Base-by-base conservation (phyloP, 768 basidiomycete genomes). In the Pleurotus djamor region DNA sequence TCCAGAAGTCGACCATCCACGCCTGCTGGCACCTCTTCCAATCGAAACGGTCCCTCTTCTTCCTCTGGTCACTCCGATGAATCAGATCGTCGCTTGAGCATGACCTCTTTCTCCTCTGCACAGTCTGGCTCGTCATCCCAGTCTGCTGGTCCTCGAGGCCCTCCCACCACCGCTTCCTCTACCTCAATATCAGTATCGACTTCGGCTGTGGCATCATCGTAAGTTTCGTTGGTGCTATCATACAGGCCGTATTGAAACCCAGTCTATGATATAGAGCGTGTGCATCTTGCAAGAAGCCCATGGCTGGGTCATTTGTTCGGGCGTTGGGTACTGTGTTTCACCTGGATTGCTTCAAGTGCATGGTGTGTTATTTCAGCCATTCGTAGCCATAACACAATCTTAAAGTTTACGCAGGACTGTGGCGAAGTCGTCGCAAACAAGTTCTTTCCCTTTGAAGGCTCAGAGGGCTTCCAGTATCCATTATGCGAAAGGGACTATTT, bases 401-500 rank as follows among this genome's bases (percentile, higher is more conserved):
- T 59, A 48, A 36, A 34, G 56, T 43, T 57, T 64, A 60, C 48
- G 8, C 44, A 98, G 96, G 97, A 99, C 70, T 99, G 97, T 68
- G 90, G 92, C 65, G 88, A 91, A 67, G 91, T 98, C 49, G 97
- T 99, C 45, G 97, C 97, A 33, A 91, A 92, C 61, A 99, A 98
- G 72, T 99, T 99, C 79, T 99, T 99, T 74, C 96, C 97, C 16
- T 92, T 98, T 67, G 96, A 98, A 68, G 93, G 94, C 1, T 81
- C 86, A 48, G 94, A 94, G 67, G 87, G 89, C 61, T 89, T 85
- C 70, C 95, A 94, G 67, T 87, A 89, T 61, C 96, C 97, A 33
- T 83, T 99, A n/a, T 99, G 97, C 74, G 97, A 99, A 79, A 84
- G 92, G 61, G 97, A 99, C 72, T 99, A 98, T 74, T 99, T 99